Evolutionary conservation across 2,329 filamentous ascomycete species (phyloP).

Genomic region (Apiospora marii): DNA sequence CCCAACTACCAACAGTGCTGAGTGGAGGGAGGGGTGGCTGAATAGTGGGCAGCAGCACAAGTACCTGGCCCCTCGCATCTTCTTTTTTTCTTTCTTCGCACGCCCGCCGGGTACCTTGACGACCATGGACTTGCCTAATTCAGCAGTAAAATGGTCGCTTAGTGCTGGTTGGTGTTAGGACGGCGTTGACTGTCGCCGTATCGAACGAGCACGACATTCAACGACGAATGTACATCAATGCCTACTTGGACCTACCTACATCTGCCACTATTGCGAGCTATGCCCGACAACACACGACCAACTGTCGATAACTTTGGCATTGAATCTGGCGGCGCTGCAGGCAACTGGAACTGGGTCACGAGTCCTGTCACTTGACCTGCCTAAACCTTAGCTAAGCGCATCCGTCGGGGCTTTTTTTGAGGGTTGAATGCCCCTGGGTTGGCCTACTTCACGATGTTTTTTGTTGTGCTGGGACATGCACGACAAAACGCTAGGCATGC

Average conservation of each 20-base stretch:
- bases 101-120: slow-evolving; percentile 7
- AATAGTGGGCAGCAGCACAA: background rate
- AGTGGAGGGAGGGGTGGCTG: slow-evolving; percentile 12
- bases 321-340: background rate
- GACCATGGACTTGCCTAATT: slow-evolving; percentile 15
- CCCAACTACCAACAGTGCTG: slow-evolving; percentile 17
- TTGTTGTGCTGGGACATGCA: slow-evolving; percentile 16
- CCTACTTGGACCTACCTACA: background rate
- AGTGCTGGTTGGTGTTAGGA: background rate
- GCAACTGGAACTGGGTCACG: slow-evolving; percentile 12
- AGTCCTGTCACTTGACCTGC: slow-evolving; percentile 6
- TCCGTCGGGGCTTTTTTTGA: background rate
- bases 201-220: slow-evolving; percentile 15
- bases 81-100: background rate
- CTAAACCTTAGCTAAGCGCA: background rate
- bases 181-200: background rate
- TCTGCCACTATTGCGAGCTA: background rate
- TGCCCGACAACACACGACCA: slow-evolving; percentile 17
- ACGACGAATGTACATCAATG: background rate
- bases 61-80: background rate
- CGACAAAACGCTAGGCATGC: background rate
- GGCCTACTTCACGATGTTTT: slow-evolving; percentile 18
- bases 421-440: slow-evolving; percentile 3
- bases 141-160: slow-evolving; percentile 13
- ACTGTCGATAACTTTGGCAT: slow-evolving; percentile 4